A percentile compares a stretch with the other conserved stretches of the same genome.
phyloP scores from a whole-genome alignment of 441 rosid species.

The Erodium texanum region DNA sequence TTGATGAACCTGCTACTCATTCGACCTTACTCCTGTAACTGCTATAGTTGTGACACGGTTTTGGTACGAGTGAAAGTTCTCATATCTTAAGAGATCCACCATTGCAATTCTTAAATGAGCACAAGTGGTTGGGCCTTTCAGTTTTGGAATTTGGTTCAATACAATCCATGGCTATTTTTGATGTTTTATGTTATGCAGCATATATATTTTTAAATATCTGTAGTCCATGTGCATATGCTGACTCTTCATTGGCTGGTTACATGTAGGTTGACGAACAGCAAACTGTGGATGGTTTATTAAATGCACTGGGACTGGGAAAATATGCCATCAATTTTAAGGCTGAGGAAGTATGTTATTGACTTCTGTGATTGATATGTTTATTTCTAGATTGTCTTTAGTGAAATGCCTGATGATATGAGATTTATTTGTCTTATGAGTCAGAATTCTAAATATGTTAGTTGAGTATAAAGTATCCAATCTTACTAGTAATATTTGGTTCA shows the following conservation, averaged over 20 bases:
- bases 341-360: constrained; percentile 20
- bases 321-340: constrained; percentile 23
- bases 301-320: constrained; percentile 19
- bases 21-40: neutral
- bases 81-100: neutral
- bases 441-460: neutral
- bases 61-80: neutral
- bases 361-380: neutral
- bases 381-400: neutral
- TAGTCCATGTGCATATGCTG: neutral
- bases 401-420: neutral
- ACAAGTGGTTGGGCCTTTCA: neutral
- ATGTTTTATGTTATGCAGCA: neutral
- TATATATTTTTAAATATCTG: neutral
- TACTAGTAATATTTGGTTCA: neutral
- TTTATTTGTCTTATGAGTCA: neutral
- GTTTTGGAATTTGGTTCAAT: neutral
- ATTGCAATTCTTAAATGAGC: neutral
- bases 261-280: constrained; percentile 19
- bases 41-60: neutral
- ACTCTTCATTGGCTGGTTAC: neutral
- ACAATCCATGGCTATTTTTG: neutral
- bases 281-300: constrained; percentile 23
- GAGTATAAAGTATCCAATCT: neutral
- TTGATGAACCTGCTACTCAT: neutral